Evolutionary conservation across 371 early-diverging fungal genomes (phyloP).

Genomic region (Lichtheimia ramosa): DNA sequence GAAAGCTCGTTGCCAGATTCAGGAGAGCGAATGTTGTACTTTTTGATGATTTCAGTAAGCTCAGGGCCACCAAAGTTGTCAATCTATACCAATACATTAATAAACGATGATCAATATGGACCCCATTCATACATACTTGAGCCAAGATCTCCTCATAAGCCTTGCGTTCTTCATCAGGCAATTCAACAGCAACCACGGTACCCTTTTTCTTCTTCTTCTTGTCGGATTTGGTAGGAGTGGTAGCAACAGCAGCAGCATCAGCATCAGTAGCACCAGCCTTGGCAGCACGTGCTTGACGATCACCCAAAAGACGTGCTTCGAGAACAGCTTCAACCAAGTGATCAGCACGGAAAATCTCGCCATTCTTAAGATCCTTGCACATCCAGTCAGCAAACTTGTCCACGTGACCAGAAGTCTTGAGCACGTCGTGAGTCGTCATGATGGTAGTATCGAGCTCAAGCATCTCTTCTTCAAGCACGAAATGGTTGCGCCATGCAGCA

Average conservation of each 20-base stretch:
- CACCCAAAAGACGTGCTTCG: constrained; percentile 84
- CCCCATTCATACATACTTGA: constrained; percentile 48
- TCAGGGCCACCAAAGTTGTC: constrained; percentile 92
- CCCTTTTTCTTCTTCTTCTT: constrained; percentile 78
- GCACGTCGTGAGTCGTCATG: constrained; percentile 96
- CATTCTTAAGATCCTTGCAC: constrained; percentile 92
- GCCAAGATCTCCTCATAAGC: constrained; percentile 88
- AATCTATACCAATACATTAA: constrained; percentile 50
- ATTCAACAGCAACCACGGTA: constrained; percentile 64
- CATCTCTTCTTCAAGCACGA: constrained; percentile 99
- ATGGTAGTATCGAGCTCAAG: constrained; percentile 98
- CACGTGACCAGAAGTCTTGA: constrained; percentile 99
- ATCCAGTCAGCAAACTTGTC: constrained; percentile 99
- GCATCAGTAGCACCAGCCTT: constrained; percentile 44
- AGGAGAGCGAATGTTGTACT: constrained; percentile 89
- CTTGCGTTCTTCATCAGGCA: constrained; percentile 64
- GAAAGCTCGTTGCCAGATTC: constrained; percentile 92
- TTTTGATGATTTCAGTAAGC: constrained; percentile 85
- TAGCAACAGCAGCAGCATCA: constrained; percentile 30
- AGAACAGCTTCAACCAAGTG: constrained; percentile 97
- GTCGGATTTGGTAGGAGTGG: constrained; percentile 52
- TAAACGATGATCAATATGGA: too few relatives aligned
- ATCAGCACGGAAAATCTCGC: constrained; percentile 98
- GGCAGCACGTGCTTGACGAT: constrained; percentile 68
- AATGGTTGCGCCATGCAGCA: constrained; percentile 92